Conservation (phyloP, 2,329 filamentous ascomycete genomes). For the Cadophora sp. region DNA sequence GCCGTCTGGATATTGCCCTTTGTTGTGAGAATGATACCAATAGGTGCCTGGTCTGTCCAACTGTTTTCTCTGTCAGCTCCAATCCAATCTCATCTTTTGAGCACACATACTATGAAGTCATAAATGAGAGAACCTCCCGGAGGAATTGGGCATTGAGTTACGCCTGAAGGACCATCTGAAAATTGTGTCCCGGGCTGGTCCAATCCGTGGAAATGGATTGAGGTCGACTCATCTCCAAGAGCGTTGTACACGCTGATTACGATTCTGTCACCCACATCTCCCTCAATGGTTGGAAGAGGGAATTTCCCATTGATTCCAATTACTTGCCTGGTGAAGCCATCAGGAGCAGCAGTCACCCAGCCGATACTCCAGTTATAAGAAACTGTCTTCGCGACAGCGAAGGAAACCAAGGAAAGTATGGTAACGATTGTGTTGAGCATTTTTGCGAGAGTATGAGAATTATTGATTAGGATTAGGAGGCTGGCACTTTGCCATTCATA, state of each 20-base stretch:
- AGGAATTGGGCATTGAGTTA: constrained; percentile 47
- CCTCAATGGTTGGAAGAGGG: constrained; percentile 61
- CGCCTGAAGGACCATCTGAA: constrained; percentile 64
- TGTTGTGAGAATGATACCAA: constrained; percentile 69
- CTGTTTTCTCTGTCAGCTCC: constrained; percentile 37
- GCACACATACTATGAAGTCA: constrained; percentile 45
- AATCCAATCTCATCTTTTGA: neutral
- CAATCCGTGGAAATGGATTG: constrained; percentile 65
- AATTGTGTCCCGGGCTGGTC: constrained; percentile 57
- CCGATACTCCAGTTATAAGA: constrained; percentile 47
- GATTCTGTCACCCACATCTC: constrained; percentile 56
- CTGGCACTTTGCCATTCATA: neutral
- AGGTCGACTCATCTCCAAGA: constrained; percentile 57
- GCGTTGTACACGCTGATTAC: constrained; percentile 57
- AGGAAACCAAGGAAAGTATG: constrained; percentile 10
- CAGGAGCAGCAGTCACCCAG: constrained; percentile 49
- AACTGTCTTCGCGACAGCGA: constrained; percentile 10
- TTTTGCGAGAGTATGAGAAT: constrained; percentile 10
- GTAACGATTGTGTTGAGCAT: constrained; percentile 20
- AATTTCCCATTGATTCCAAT: constrained; percentile 68
- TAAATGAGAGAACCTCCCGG: constrained; percentile 42
- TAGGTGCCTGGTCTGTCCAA: constrained; percentile 48
- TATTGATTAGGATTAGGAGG: constrained; percentile 7
- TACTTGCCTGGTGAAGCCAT: constrained; percentile 51
- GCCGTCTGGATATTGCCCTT: constrained; percentile 26